Evolutionary conservation across 495 filamentous ascomycete species (phyloP), one percentile per base, ranked within the genome.

Genomic region (Hypoxylon perforatum): DNA sequence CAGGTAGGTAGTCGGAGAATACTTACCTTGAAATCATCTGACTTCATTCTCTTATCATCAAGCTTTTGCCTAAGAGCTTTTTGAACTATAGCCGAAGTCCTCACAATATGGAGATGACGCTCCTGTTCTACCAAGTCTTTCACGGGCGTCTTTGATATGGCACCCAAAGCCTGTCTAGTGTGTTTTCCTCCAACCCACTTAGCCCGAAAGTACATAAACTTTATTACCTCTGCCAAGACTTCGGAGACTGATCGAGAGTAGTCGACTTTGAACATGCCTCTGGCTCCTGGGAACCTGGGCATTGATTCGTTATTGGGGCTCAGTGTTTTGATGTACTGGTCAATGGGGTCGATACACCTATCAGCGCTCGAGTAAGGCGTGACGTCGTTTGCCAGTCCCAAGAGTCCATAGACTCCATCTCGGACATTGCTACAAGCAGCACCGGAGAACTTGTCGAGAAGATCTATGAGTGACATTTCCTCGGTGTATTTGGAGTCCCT

Each of bases 361-460:
- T 56, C 38, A 14, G 19, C n/a, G 25, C 19, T 41, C 39, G 52
- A 28, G 23, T 45, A 30, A 1, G 52, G 39, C 9, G 3, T 28
- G 22, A 56, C 44, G 19, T 56, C 52, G 28, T 45, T 56, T 14
- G 52, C 52, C n/a, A 56, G 12, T 8, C 52, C 52, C 19, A 56
- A 10, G 2, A 56, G 39, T 1, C 52, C 39, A 45, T 56, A 56
- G 3, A 56, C 14, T 23, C 44, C 45, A 38, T 56, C 52, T 30
- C 39, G 36, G 2, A 45, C n/a, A 36, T 44, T 22, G 9, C 38
- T 44, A 21, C 52, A 44, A 10, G 36, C 15, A 23, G 52, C 52
- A 18, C 17, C 19, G 1, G 39, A 45, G 52, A 56, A 56, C 17
- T 22, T 41, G 12, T 44, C 39, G 3, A 56, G 23, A 6, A 56